These are phyloP conservation scores for Xylariaceae sp. DNA, from an alignment of 2,329 filamentous ascomycete genomes.

Conservation along the genomic window DNA sequence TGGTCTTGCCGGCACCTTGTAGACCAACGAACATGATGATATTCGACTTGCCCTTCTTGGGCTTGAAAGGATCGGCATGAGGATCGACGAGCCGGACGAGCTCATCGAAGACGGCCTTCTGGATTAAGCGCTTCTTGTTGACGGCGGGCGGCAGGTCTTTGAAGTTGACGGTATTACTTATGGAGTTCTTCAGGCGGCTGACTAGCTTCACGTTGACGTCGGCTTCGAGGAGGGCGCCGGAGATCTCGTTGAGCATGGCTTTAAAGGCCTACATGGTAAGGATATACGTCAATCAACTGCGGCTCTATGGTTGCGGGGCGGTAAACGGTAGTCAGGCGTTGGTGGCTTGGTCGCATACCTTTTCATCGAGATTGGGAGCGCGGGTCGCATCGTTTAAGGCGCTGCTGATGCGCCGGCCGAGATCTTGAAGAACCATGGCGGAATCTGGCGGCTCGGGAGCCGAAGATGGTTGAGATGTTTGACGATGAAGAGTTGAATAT, in stretches of 20 bases:
- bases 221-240: conserved; percentile 88
- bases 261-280: conserved; percentile 74
- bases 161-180: conserved; percentile 88
- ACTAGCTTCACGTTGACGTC: conserved; percentile 97
- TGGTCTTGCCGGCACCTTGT: conserved; percentile 96
- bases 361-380: conserved; percentile 91
- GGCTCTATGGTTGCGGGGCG: too few species aligned
- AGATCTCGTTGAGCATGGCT: conserved; percentile 97
- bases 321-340: too few species aligned
- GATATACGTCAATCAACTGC: conserved; percentile 34
- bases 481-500: too few species aligned
- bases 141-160: conserved; percentile 84
- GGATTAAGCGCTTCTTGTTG: conserved; percentile 97
- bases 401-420: conserved; percentile 96
- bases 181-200: conserved; percentile 84
- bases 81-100: conserved; percentile 94
- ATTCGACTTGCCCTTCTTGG: conserved; percentile 92
- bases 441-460: too few species aligned
- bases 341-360: conserved; percentile 50
- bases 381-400: conserved; percentile 91
- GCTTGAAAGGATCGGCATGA: conserved; percentile 91
- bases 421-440: conserved; percentile 95
- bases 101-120: conserved; percentile 96
- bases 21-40: conserved; percentile 99
- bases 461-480: too few species aligned